Evolutionary conservation across 2,329 filamentous ascomycete genomes (phyloP), one percentile per base, ranked within the genome.

Genomic region (Alternaria sp.): DNA sequence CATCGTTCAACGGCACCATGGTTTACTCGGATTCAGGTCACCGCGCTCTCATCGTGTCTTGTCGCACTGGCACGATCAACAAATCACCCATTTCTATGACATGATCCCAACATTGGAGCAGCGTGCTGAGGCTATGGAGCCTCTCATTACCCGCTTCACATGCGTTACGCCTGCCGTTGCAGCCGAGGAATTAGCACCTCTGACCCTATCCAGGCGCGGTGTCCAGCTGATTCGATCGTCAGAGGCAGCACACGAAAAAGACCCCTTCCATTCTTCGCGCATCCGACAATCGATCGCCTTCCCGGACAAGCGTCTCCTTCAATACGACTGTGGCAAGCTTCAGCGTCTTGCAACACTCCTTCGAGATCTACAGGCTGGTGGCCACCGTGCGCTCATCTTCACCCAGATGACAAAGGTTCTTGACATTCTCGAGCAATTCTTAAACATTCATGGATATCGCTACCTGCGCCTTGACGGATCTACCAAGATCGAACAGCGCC

Each of bases 391-490:
- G 10, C 85, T 99, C 54, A 99, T 99, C 77, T 99, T 99, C 80
- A 98, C 96, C 0, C 96, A 99, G 76, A 99, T 99, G 96, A 98
- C 96, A 50, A 97, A 97, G 79, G 96, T 98, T 49, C 86, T 99
- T 17, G 95, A 99, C 78, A 97, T 99, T 59, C 86, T 99, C 3
- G 96, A 99, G 79, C 93, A 96, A 71, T 99, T 99, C 77, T 88
- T 99, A 70, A 98, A 97, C 76, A 97, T 99, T 54, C 95, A 99
- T 73, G 95, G 95, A 0, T 93, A 98, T 83, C 96, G 96, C 59
- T 99, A 99, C 77, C 87, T 99, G 17, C 93, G 96, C 19, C 87
- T 99, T 5, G 96, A 99, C 76, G 96, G 96, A n/a, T 91, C 93
- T 6, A 98, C 96, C 21, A 97, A 97, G 77, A 91, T 98, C 13